phyloP scores from a whole-genome alignment of 202 grass and related monocot genomes.

The Bolboschoenoplectus hybrid region DNA sequence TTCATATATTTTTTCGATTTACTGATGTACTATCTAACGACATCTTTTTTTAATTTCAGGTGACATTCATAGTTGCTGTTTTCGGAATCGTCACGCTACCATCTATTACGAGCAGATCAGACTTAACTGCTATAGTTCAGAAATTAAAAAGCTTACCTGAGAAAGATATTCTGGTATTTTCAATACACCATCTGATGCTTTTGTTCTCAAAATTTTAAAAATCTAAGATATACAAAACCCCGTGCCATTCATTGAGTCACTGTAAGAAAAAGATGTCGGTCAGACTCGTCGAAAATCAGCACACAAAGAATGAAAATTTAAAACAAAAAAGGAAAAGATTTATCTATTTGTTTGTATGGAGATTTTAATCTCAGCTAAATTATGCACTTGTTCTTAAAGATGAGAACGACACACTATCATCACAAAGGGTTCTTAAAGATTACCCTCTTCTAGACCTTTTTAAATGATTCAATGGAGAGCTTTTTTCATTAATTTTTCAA shows the following conservation, averaged over 20 bases:
- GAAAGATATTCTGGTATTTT: slow-evolving; percentile 3
- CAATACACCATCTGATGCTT: background rate
- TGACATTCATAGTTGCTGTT: background rate
- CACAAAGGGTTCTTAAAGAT: background rate
- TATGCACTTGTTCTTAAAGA: background rate
- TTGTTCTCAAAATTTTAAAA: background rate
- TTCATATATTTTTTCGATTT: background rate
- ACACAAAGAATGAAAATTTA: background rate
- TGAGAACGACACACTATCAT: background rate
- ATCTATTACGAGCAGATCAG: background rate
- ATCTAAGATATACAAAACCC: background rate
- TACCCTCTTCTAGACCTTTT: slow-evolving; percentile 14
- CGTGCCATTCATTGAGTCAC: no score
- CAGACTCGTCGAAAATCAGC: background rate
- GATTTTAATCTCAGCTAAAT: background rate
- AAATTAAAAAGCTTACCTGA: background rate
- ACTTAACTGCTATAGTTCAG: background rate
- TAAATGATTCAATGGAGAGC: background rate
- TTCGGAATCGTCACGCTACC: background rate
- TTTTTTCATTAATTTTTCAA: background rate
- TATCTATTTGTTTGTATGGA: background rate
- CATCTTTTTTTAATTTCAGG: background rate
- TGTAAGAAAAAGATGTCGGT: no score
- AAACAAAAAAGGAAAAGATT: background rate
- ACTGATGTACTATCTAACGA: background rate